phyloP scores from a whole-genome alignment of 1,284 basidiomycete genomes.

The Hemileia vastatrix region DNA sequence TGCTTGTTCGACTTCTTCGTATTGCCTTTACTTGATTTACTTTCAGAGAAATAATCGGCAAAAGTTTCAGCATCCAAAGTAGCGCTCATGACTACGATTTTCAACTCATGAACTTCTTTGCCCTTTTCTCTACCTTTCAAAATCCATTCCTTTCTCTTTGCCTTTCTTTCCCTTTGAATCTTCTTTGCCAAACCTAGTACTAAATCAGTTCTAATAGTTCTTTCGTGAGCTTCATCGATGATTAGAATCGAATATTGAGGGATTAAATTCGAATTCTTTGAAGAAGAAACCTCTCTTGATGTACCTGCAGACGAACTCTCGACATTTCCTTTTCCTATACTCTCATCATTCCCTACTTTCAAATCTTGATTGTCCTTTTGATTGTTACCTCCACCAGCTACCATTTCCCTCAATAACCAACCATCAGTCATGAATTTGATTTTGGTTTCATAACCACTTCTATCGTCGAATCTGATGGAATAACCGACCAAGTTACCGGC shows the following conservation, averaged over 20 bases:
- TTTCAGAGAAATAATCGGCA: slow-evolving; percentile 67
- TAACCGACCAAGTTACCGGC: slow-evolving; percentile 63
- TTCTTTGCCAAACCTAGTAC: slow-evolving; percentile 47
- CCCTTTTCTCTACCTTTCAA: slow-evolving; percentile 23
- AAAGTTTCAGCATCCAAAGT: slow-evolving; percentile 85
- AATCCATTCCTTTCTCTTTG: too few species aligned
- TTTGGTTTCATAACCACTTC: slow-evolving; percentile 37
- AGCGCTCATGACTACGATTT: slow-evolving; percentile 86
- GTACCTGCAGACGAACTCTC: background rate
- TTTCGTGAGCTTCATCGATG: slow-evolving; percentile 48
- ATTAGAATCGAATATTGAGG: slow-evolving; percentile 54
- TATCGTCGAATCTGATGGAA: slow-evolving; percentile 46
- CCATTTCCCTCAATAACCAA: slow-evolving; percentile 41
- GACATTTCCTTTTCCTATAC: slow-evolving; percentile 5
- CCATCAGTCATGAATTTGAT: slow-evolving; percentile 45
- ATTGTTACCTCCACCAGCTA: slow-evolving; percentile 20
- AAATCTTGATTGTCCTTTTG: background rate
- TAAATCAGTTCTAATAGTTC: slow-evolving; percentile 45
- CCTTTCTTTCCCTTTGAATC: slow-evolving; percentile 48
- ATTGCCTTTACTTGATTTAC: slow-evolving; percentile 44
- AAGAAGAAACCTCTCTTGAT: background rate
- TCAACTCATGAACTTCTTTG: slow-evolving; percentile 55
- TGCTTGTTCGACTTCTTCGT: background rate
- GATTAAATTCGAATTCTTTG: slow-evolving; percentile 26
- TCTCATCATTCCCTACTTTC: background rate